Conservation (phyloP, 371 early-diverging fungal genomes). For the Coemansia sp. region DNA sequence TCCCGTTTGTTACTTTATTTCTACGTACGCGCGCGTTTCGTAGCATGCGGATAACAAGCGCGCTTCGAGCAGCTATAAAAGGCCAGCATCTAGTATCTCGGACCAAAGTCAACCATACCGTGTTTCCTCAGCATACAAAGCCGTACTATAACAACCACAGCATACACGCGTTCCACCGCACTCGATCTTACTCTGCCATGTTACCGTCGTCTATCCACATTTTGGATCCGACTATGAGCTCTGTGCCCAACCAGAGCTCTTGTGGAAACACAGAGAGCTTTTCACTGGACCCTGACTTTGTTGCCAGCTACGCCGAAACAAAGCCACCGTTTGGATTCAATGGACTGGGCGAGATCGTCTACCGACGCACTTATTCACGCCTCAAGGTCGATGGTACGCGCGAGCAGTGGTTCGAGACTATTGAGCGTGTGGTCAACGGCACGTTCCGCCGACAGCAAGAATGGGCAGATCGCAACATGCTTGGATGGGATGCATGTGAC, state of each 20-base stretch:
- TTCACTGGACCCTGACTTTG: constrained; percentile 4
- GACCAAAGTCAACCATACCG: no score
- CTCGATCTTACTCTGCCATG: background rate
- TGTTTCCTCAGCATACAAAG: no score
- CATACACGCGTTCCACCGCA: no score
- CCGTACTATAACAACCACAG: no score
- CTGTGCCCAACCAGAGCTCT: background rate
- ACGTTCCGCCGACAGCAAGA: constrained; percentile 52
- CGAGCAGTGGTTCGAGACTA: constrained; percentile 52
- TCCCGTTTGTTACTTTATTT: no score
- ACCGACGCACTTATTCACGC: constrained; percentile 51
- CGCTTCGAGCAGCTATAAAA: no score
- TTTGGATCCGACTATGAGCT: no score
- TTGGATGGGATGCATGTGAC: constrained; percentile 43
- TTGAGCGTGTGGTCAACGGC: constrained; percentile 53
- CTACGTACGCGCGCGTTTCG: no score
- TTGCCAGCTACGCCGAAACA: background rate
- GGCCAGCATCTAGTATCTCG: no score
- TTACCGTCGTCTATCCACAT: background rate
- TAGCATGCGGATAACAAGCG: no score
- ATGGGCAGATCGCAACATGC: constrained; percentile 38
- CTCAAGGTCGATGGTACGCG: constrained; percentile 31
- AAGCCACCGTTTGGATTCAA: constrained; percentile 53
- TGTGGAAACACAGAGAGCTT: background rate
- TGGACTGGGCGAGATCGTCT: constrained; percentile 54